A percentile compares a stretch with the other conserved stretches of the same genome.
Evolutionary conservation across 1,284 basidiomycete genomes (phyloP).

Genomic region (Ganoderma sinense): DNA sequence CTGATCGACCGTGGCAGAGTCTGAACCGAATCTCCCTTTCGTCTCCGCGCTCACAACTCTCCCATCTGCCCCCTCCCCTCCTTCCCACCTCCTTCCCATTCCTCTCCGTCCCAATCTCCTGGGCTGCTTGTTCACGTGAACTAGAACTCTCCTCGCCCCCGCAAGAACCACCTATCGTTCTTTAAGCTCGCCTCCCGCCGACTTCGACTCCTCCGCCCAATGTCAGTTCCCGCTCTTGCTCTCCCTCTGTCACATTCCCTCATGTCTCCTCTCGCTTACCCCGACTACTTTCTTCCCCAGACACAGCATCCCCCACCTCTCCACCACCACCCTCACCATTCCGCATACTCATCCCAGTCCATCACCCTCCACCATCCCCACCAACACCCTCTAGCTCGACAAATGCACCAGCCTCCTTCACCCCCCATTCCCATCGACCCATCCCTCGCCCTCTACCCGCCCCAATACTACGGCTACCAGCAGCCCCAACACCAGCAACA

Average conservation of each 20-base stretch:
- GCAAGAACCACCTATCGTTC: slow-evolving; percentile 23
- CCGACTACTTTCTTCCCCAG: slow-evolving; percentile 45
- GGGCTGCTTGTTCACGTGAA: slow-evolving; percentile 26
- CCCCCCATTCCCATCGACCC: slow-evolving; percentile 72
- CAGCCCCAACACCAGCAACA: slow-evolving; percentile 48
- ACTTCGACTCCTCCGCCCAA: slow-evolving; percentile 28
- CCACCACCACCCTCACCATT: slow-evolving; percentile 23
- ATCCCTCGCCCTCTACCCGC: slow-evolving; percentile 65
- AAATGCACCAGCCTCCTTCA: slow-evolving; percentile 60
- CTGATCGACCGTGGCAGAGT: slow-evolving; percentile 30
- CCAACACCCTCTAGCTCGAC: slow-evolving; percentile 34
- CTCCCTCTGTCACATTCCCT: slow-evolving; percentile 18
- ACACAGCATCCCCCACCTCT: slow-evolving; percentile 25
- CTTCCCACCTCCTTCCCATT: slow-evolving; percentile 22
- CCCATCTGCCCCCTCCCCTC: slow-evolving; percentile 22
- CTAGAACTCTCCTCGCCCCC: slow-evolving; percentile 13
- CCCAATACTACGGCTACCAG: slow-evolving; percentile 61
- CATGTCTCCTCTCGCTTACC: slow-evolving; percentile 46
- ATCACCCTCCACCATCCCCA: slow-evolving; percentile 37
- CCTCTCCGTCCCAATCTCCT: slow-evolving; percentile 21
- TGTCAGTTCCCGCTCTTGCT: slow-evolving; percentile 29
- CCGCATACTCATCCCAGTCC: slow-evolving; percentile 39
- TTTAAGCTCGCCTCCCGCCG: slow-evolving; percentile 32
- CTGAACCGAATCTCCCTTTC: slow-evolving; percentile 24
- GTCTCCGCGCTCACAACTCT: slow-evolving; percentile 27